Evolutionary conservation across 2,329 filamentous ascomycete genomes (phyloP).

Genomic region (Colletotrichum spaethianum): DNA sequence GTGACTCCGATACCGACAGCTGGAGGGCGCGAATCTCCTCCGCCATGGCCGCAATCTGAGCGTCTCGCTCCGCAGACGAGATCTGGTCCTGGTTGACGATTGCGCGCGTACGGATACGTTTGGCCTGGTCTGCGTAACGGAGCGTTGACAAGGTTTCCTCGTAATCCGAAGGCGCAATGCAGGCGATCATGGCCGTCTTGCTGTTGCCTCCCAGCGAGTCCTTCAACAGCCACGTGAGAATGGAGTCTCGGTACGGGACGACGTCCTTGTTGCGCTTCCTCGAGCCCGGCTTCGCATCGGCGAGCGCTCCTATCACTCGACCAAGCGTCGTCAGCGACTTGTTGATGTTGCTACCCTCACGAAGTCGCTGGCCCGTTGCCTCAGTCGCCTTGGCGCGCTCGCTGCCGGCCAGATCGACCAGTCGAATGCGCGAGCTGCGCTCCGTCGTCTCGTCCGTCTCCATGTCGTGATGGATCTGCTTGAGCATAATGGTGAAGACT

Average conservation of each 20-base stretch:
- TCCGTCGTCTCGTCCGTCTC: conserved; percentile 98
- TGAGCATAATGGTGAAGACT: conserved; percentile 97
- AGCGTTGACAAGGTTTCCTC: conserved; percentile 97
- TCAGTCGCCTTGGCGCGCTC: conserved; percentile 97
- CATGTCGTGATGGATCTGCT: conserved; percentile 98
- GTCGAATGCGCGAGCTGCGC: conserved; percentile 90
- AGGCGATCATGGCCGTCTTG: conserved; percentile 99
- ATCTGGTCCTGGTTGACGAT: conserved; percentile 97
- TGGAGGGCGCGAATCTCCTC: conserved; percentile 93
- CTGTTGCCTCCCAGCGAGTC: conserved; percentile 96
- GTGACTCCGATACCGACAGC: conserved; percentile 77
- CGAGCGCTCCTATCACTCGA: conserved; percentile 93
- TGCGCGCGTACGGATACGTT: conserved; percentile 94
- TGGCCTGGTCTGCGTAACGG: conserved; percentile 97
- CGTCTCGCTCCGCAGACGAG: conserved; percentile 92
- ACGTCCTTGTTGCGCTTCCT: conserved; percentile 73
- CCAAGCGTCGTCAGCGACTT: conserved; percentile 97
- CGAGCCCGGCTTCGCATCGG: conserved; percentile 73
- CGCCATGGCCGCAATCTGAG: conserved; percentile 93
- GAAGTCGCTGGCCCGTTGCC: conserved; percentile 89
- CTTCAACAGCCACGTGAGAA: conserved; percentile 88
- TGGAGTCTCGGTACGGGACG: conserved; percentile 93
- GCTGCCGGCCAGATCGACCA: conserved; percentile 95
- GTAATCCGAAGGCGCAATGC: conserved; percentile 95
- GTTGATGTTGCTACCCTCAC: conserved; percentile 98